Evolutionary conservation across 352 stramenopile species (phyloP).

Genomic region (Saprolegnia parasitica): DNA sequence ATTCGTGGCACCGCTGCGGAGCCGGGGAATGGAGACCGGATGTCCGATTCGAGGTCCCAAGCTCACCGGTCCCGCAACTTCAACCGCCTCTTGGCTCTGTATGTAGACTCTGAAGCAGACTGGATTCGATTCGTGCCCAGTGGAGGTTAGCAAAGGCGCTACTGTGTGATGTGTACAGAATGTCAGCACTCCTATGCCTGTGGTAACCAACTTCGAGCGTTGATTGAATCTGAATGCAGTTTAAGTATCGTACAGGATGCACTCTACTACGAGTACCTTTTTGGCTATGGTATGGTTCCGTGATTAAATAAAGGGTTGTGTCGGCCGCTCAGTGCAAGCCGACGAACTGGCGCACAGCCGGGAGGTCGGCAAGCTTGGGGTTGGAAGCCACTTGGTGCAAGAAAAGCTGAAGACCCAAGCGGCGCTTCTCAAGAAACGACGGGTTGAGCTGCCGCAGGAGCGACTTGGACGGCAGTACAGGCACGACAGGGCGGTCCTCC

Average conservation of each 20-base stretch:
- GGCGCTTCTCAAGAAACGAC: neutral
- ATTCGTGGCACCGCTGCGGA: too few relatives aligned
- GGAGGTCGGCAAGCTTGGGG: neutral
- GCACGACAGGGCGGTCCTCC: neutral
- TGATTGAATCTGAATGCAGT: neutral
- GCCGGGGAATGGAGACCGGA: too few relatives aligned
- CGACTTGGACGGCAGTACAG: constrained; percentile 6
- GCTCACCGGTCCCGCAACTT: too few relatives aligned
- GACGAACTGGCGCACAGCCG: constrained; percentile 9
- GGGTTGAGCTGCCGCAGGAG: neutral
- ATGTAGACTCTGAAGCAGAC: too few relatives aligned
- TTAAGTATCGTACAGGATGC: too few relatives aligned
- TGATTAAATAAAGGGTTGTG: neutral
- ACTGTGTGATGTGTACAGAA: too few relatives aligned
- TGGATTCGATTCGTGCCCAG: too few relatives aligned
- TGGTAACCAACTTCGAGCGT: neutral
- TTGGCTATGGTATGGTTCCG: neutral
- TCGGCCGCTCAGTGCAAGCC: neutral
- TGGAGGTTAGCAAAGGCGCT: too few relatives aligned
- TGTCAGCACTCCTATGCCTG: too few relatives aligned
- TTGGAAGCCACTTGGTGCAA: constrained; percentile 4
- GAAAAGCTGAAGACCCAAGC: constrained; percentile 1
- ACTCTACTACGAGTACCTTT: too few relatives aligned
- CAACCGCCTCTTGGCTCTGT: too few relatives aligned
- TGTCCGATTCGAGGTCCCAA: too few relatives aligned